phyloP scores from a whole-genome alignment of 352 stramenopile species.

The Pythium sp. region DNA sequence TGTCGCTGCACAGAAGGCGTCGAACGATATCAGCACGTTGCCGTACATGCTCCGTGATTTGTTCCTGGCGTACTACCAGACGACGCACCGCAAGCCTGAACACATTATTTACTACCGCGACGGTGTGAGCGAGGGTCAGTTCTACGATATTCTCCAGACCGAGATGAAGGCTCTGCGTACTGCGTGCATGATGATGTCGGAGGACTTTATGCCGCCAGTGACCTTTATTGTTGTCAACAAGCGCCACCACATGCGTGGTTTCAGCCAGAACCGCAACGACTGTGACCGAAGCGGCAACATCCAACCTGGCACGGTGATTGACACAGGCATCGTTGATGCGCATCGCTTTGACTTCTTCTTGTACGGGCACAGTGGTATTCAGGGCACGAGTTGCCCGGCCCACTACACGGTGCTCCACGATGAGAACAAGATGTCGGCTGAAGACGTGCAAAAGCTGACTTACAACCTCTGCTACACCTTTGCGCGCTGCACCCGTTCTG shows the following conservation, averaged over 20 bases:
- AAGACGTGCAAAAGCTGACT: not conserved
- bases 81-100: not conserved
- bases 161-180: conserved; percentile 1
- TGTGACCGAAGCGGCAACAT: conserved; percentile 1
- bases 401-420: not conserved
- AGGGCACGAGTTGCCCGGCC: not conserved
- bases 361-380: not conserved
- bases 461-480: conserved; percentile 2
- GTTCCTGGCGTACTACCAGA: not conserved
- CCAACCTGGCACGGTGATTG: not conserved
- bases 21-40: not conserved
- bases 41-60: not conserved
- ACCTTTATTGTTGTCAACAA: not conserved
- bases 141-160: not conserved
- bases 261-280: not conserved
- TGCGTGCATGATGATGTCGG: not conserved
- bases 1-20: not conserved
- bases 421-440: not conserved
- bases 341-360: not conserved
- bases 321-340: not conserved
- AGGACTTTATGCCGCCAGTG: not conserved
- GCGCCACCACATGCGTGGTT: not conserved
- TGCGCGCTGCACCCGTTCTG: not conserved
- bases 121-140: not conserved
- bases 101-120: conserved; percentile 1